phyloP scores from a whole-genome alignment of 73 alveolate genomes.

The Tetrahymena elliotti region DNA sequence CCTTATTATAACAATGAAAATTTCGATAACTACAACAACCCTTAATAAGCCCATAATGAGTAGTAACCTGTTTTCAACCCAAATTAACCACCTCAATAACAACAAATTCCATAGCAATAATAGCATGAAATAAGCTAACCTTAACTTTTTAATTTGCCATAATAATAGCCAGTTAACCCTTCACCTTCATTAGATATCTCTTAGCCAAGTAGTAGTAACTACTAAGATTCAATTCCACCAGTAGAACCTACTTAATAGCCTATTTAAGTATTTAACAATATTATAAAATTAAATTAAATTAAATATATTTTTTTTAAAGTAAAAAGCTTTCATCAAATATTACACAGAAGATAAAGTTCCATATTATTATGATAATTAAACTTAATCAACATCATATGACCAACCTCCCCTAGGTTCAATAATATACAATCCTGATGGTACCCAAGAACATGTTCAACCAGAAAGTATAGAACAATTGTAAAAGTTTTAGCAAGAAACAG shows the following conservation, averaged over 20 bases:
- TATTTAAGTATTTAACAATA: not conserved
- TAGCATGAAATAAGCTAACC: not conserved
- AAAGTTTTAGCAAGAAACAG: not conserved
- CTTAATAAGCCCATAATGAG: not conserved
- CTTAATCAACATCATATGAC: not conserved
- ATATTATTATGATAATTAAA: not conserved
- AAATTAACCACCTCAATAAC: not conserved
- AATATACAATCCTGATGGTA: constrained; percentile 32
- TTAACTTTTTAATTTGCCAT: not conserved
- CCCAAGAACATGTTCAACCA: constrained; percentile 10
- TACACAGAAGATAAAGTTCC: not conserved
- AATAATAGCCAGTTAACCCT: not conserved
- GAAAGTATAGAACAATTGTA: not conserved
- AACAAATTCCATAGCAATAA: not conserved
- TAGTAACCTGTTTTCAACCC: not conserved
- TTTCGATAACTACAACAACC: not conserved
- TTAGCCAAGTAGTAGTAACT: not conserved
- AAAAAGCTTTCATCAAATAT: not conserved
- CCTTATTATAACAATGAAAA: not conserved
- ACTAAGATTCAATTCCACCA: not conserved
- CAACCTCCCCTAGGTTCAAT: constrained; percentile 16
- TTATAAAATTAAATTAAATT: not conserved
- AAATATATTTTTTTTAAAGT: not conserved
- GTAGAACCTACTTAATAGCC: not conserved
- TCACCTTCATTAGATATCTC: not conserved